Base-by-base conservation (phyloP, 768 basidiomycete species). In the Strobilomyces confusus region DNA sequence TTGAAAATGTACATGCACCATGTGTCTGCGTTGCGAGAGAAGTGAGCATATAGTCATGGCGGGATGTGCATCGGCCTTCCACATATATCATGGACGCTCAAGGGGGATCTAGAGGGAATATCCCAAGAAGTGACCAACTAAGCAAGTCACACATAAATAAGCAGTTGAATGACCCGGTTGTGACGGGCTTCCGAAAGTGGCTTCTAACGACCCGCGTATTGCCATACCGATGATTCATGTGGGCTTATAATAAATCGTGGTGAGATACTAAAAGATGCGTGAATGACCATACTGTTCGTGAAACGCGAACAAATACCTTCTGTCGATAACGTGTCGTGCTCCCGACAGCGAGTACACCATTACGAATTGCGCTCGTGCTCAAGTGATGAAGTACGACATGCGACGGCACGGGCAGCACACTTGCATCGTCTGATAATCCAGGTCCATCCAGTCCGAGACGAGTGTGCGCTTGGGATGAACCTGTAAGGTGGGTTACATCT, bases 331-430 rank as follows among this genome's bases (percentile, higher is more conserved):
- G 76, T 47, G 87, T 93, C 52, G 95, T 98, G 55, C 84, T 92
- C 25, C 86, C 94, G 6, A 98, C 93, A 36, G 93, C 94, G 45
- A 98, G 71, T 43, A 95, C 92, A 8, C 92, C 94, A 68, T 94
- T 94, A 70, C 84, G 79, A 56, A 98, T 98, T 48, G 95, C 94
- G 63, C 92, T 95, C 56, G 95, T 97, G 57, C 91, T 91, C 62
- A 98, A 72, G 70, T 98, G 95, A 62, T 97, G 93, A 58, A 98
- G 74, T 22, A 98, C 92, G 34, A 92, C 92, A 73, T 98, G 95
- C 34, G 84, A 88, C 20, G 95, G 95, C 20, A 97, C 92, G 15
- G 95, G 88, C 57, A 98, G 71, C 52, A 98, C 92, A 44, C 86
- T 87, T 48, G 83, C 88, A 64, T 98, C 95, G 70, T 98, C 95